Percentiles rank a stretch among this genome's conserved stretches.
These are phyloP conservation scores for Funneliformis geosporum DNA, from an alignment of 192 early-diverging fungal species.

Conservation along the genomic window DNA sequence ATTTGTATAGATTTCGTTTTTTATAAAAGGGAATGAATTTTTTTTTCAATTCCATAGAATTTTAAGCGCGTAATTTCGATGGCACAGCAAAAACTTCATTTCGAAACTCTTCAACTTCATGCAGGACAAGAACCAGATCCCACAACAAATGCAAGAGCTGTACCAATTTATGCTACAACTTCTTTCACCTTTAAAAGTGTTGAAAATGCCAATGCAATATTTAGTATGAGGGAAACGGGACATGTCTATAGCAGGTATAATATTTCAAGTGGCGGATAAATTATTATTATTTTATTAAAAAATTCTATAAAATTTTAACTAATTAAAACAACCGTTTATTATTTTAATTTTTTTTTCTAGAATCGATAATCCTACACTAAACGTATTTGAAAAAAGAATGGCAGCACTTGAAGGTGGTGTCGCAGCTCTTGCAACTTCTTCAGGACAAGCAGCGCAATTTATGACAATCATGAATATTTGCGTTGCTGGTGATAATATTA, in stretches of 20 bases:
- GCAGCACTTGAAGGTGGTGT: conserved; percentile 89
- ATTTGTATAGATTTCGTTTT: too few species aligned
- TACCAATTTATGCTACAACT: conserved; percentile 89
- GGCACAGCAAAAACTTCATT: conserved; percentile 47
- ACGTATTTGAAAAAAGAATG: conserved; percentile 87
- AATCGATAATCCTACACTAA: neutral
- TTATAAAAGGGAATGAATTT: too few species aligned
- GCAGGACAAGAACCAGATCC: conserved; percentile 69
- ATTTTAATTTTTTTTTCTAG: too few species aligned
- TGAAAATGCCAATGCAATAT: conserved; percentile 81
- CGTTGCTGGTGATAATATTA: conserved; percentile 85
- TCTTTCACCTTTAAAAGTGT: conserved; percentile 84
- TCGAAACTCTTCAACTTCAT: conserved; percentile 94
- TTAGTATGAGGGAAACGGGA: conserved; percentile 70
- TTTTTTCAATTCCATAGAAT: too few species aligned
- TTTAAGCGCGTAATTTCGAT: too few species aligned
- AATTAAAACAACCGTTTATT: neutral
- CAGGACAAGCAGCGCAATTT: conserved; percentile 87
- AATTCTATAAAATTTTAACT: neutral
- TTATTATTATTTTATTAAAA: neutral
- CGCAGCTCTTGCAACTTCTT: conserved; percentile 60
- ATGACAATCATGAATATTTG: conserved; percentile 77
- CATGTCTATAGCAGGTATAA: conserved; percentile 85
- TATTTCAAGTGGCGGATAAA: neutral
- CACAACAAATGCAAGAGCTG: conserved; percentile 77